phyloP scores from a whole-genome alignment of 257 asterid genomes.

The Solanum chmielewskii region DNA sequence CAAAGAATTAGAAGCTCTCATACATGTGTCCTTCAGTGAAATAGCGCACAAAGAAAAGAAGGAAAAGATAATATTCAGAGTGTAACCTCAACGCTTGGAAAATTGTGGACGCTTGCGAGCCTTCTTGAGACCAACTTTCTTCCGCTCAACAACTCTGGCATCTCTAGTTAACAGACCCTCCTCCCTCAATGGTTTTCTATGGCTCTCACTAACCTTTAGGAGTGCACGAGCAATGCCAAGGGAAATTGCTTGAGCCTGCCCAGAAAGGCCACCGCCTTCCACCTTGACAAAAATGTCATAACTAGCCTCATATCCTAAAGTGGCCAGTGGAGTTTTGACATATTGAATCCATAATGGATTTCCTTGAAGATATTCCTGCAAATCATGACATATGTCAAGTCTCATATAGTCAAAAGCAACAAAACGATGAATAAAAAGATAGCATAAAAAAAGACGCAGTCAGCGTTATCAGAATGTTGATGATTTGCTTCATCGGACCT shows the following conservation, averaged over 20 bases:
- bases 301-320: constrained; percentile 78
- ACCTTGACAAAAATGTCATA: constrained; percentile 91
- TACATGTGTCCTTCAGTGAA: neutral
- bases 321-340: constrained; percentile 66
- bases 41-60: neutral
- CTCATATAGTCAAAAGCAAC: neutral
- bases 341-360: constrained; percentile 95
- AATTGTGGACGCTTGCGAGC: constrained; percentile 97
- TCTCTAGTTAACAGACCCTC: constrained; percentile 95
- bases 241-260: constrained; percentile 91
- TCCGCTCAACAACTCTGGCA: constrained; percentile 89
- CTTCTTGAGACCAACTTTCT: constrained; percentile 81
- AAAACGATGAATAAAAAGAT: neutral
- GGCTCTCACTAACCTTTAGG: constrained; percentile 80
- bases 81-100: constrained; percentile 79
- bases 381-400: neutral
- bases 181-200: constrained; percentile 63
- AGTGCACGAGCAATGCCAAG: constrained; percentile 95
- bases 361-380: constrained; percentile 96
- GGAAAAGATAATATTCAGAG: neutral
- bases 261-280: constrained; percentile 90
- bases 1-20: neutral
- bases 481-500: neutral
- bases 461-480: neutral
- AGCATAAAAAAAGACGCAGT: neutral